phyloP scores from a whole-genome alignment of 2,329 filamentous ascomycete species.

The Pseudogymnoascus sp. region DNA sequence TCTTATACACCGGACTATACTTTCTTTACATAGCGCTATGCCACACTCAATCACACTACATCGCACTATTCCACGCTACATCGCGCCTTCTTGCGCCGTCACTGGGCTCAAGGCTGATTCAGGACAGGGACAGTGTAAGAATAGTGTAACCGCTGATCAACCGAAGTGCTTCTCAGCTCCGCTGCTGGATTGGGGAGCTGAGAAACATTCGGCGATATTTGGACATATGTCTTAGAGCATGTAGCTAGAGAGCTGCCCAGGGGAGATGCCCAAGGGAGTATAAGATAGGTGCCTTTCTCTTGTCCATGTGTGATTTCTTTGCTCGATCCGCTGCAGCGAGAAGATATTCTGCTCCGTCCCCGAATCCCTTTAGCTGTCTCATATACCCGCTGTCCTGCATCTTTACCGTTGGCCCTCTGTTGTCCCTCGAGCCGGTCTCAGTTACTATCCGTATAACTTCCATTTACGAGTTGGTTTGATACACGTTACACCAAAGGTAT shows the following conservation, averaged over 20 bases:
- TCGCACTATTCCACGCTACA: neutral
- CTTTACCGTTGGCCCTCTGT: neutral
- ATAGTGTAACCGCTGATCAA: neutral
- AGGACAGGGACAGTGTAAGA: neutral
- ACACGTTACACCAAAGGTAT: neutral
- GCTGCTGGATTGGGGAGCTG: neutral
- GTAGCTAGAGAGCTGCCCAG: neutral
- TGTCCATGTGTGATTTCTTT: neutral
- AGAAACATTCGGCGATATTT: neutral
- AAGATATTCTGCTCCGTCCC: neutral
- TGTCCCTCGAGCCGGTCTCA: neutral
- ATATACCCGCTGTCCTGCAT: neutral
- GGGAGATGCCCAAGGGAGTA: neutral
- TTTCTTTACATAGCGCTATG: neutral
- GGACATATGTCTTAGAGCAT: neutral
- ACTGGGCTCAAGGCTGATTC: neutral
- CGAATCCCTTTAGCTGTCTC: neutral
- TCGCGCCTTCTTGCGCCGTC: neutral
- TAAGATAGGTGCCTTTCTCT: slow-evolving; percentile 3
- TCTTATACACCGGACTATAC: neutral
- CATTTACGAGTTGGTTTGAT: neutral
- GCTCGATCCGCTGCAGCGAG: neutral
- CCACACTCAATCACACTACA: neutral
- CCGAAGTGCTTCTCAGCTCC: neutral
- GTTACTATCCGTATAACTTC: neutral